Conservation (phyloP, 108 stramenopile species). For the Pseudonitzschia multiseries region DNA sequence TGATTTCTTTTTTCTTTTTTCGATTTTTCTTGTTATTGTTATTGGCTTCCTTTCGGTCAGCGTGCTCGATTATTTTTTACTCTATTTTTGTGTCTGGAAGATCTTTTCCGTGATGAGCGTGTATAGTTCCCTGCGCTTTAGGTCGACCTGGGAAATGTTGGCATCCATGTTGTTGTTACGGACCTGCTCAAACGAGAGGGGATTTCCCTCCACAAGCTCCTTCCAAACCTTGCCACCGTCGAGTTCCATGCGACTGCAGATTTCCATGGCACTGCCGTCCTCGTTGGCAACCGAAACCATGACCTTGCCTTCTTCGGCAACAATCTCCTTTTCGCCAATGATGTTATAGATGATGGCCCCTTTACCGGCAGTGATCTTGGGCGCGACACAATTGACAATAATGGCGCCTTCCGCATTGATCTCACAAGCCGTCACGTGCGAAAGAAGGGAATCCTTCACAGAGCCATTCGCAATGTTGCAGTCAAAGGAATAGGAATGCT, state of each 20-base stretch:
- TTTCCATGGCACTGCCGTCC: slow-evolving; percentile 60
- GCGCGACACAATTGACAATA: slow-evolving; percentile 96
- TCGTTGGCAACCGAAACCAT: slow-evolving; percentile 86
- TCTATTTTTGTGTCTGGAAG: not conserved
- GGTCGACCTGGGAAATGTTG: slow-evolving; percentile 74
- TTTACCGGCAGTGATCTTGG: slow-evolving; percentile 86
- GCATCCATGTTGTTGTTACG: slow-evolving; percentile 79
- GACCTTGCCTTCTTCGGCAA: slow-evolving; percentile 87
- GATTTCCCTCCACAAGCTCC: slow-evolving; percentile 69
- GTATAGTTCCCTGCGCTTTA: slow-evolving; percentile 58
- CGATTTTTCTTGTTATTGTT: no score
- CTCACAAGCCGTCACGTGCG: slow-evolving; percentile 68
- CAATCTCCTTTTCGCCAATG: slow-evolving; percentile 76
- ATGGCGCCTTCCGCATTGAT: slow-evolving; percentile 91
- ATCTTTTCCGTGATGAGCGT: slow-evolving; percentile 42
- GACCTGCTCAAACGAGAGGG: slow-evolving; percentile 84
- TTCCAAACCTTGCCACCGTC: slow-evolving; percentile 93
- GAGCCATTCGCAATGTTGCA: slow-evolving; percentile 70
- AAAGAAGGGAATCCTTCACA: slow-evolving; percentile 73
- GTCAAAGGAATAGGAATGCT: slow-evolving; percentile 58
- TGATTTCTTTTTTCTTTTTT: no score
- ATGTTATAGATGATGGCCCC: slow-evolving; percentile 95
- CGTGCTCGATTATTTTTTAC: not conserved
- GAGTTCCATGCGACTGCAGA: slow-evolving; percentile 71
- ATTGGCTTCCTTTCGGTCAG: no score